Conservation (phyloP, 768 basidiomycete species). For the Suillus hirtellus region DNA sequence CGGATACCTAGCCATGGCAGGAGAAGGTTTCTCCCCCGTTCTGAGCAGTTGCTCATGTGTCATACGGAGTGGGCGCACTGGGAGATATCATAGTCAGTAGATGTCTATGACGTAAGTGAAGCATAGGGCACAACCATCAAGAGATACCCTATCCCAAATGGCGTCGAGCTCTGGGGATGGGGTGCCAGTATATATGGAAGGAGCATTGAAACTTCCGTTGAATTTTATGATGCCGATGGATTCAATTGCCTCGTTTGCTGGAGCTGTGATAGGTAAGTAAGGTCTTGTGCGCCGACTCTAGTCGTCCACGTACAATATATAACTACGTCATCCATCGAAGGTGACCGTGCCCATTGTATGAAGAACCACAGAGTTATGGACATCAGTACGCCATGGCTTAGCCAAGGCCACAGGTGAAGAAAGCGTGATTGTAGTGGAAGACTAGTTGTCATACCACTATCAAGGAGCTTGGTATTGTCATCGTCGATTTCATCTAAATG, state of each 20-base stretch:
- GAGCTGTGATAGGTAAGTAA: constrained; percentile 7
- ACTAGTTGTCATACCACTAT: not conserved
- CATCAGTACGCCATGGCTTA: constrained; percentile 5
- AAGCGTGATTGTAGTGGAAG: not conserved
- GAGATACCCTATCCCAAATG: constrained; percentile 7
- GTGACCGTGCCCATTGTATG: constrained; percentile 9
- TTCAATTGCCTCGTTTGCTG: constrained; percentile 13
- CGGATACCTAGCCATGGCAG: constrained; percentile 9
- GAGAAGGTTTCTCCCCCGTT: constrained; percentile 8
- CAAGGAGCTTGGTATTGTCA: not conserved
- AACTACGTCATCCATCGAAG: not conserved
- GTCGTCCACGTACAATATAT: not conserved
- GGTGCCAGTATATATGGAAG: constrained; percentile 7
- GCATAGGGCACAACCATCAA: not conserved
- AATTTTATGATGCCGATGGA: constrained; percentile 11
- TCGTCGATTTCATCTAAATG: not conserved
- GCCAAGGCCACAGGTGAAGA: constrained; percentile 5
- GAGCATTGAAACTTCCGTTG: too few relatives aligned
- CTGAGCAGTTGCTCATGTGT: constrained; percentile 13
- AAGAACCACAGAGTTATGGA: constrained; percentile 9
- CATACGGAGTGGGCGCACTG: constrained; percentile 15
- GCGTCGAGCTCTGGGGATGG: constrained; percentile 14
- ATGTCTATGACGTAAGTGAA: not conserved
- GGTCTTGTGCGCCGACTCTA: not conserved
- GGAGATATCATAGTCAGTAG: not conserved